Conservation (phyloP, 441 rosid species). For the Pelargonium cotyledonis region DNA sequence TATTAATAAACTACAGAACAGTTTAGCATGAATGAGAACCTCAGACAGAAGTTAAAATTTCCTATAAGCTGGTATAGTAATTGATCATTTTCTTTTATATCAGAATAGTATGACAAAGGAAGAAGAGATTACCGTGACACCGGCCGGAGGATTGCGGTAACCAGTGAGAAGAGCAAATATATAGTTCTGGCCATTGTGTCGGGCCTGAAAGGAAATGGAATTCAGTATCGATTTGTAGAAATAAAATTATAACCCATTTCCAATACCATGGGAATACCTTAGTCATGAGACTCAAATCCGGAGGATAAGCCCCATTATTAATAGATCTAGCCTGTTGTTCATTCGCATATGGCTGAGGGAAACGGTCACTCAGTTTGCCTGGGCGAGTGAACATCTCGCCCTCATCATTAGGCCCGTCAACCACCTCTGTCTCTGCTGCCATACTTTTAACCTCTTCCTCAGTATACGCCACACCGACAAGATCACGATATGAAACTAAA, state of each 20-base stretch:
- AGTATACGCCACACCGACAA: conserved; percentile 97
- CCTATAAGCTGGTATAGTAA: neutral
- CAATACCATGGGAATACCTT: conserved; percentile 40
- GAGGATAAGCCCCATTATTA: conserved; percentile 99
- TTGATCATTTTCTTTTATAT: neutral
- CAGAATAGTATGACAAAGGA: neutral
- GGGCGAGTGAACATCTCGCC: conserved; percentile 99
- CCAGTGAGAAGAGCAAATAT: conserved; percentile 96
- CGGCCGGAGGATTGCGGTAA: conserved; percentile 99
- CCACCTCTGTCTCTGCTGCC: conserved; percentile 99
- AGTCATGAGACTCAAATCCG: conserved; percentile 97
- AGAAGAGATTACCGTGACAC: conserved; percentile 56
- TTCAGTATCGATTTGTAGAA: conserved; percentile 5
- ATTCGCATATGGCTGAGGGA: conserved; percentile 92
- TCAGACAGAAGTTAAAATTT: too few relatives aligned
- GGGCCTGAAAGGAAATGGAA: conserved; percentile 58
- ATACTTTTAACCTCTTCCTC: conserved; percentile 97
- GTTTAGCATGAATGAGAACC: too few relatives aligned
- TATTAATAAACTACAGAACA: too few relatives aligned
- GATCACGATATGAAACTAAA: conserved; percentile 86
- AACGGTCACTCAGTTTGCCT: conserved; percentile 96
- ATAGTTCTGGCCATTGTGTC: conserved; percentile 97
- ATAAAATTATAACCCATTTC: neutral
- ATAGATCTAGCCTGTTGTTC: conserved; percentile 98
- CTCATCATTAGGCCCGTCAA: conserved; percentile 99